phyloP scores from a whole-genome alignment of 805 yeast species.

The Yarrowia sp. region DNA sequence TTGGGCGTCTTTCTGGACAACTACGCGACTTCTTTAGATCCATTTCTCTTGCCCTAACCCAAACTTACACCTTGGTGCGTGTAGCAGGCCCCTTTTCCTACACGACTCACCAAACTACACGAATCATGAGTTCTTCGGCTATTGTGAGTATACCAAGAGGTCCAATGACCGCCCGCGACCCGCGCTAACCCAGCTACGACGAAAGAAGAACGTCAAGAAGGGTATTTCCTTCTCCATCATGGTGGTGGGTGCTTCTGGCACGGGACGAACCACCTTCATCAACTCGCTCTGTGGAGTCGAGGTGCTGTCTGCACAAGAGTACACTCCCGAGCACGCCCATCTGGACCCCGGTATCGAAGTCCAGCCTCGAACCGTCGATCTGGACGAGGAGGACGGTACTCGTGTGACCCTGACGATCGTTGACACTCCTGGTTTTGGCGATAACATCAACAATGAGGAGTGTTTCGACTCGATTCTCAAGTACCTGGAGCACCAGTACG shows the following conservation, averaged over 20 bases:
- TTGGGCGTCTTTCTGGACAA: not conserved
- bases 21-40: not conserved
- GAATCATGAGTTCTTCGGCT: conserved; percentile 20
- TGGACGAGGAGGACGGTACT: conserved; percentile 57
- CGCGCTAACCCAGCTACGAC: conserved; percentile 39
- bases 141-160: not conserved
- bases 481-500: conserved; percentile 70
- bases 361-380: conserved; percentile 37
- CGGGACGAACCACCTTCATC: conserved; percentile 72
- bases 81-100: conserved; percentile 1
- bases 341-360: conserved; percentile 23
- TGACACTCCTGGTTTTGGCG: conserved; percentile 78
- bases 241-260: conserved; percentile 70
- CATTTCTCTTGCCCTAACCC: not conserved
- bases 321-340: conserved; percentile 26
- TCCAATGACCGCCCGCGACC: not conserved
- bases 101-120: not conserved
- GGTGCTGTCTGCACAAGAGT: conserved; percentile 8
- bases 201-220: conserved; percentile 60
- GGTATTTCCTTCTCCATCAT: conserved; percentile 65
- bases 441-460: conserved; percentile 61
- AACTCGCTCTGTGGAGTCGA: conserved; percentile 55
- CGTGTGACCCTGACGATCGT: conserved; percentile 56
- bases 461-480: conserved; percentile 52
- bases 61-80: not conserved